phyloP scores from a whole-genome alignment of 139 green algal genomes.

The Coelastrella sp. region DNA sequence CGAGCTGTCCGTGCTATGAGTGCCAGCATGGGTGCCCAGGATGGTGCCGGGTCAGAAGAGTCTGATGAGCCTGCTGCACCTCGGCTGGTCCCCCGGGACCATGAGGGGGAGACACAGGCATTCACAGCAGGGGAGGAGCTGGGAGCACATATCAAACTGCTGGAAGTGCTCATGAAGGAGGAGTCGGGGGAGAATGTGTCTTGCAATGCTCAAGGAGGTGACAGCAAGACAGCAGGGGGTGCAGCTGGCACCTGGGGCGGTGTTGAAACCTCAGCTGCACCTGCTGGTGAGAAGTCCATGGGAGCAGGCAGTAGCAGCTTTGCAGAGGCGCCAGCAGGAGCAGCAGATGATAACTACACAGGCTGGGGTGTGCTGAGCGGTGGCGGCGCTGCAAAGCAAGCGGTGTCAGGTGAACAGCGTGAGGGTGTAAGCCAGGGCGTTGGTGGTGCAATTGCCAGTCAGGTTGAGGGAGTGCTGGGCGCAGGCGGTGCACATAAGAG shows the following conservation, averaged over 20 bases:
- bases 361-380: too few relatives aligned
- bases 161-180: not conserved
- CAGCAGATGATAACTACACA: too few relatives aligned
- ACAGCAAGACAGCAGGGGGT: not conserved
- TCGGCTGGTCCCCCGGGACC: not conserved
- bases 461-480: not conserved
- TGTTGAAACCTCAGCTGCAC: too few relatives aligned
- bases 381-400: too few relatives aligned
- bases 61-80: not conserved
- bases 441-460: too few relatives aligned
- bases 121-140: not conserved
- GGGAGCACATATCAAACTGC: not conserved
- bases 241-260: too few relatives aligned
- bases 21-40: not conserved
- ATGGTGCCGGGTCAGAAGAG: not conserved
- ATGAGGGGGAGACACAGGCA: not conserved
- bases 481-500: not conserved
- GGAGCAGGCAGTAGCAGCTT: not conserved
- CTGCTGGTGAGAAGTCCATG: not conserved
- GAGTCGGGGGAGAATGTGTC: too few relatives aligned
- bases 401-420: not conserved
- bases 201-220: too few relatives aligned
- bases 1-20: too few relatives aligned
- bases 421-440: too few relatives aligned
- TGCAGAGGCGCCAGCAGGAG: constrained; percentile 7